A percentile compares a stretch with the other conserved stretches of the same genome.
Evolutionary conservation across 2,329 filamentous ascomycete genomes (phyloP).

Genomic region (Fusarium agapanthi): DNA sequence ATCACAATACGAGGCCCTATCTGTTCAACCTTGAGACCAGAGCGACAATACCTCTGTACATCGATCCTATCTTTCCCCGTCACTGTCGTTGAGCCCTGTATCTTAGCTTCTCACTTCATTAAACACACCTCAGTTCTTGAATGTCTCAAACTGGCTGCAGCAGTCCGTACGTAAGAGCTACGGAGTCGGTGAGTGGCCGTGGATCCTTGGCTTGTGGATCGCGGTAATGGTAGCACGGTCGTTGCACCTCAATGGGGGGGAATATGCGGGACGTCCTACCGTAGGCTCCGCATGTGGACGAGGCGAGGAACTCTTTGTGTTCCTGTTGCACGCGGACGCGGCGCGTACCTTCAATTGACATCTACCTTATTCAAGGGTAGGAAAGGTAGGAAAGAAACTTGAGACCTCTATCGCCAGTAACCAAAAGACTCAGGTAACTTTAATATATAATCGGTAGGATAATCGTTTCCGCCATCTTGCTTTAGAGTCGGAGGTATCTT

Average conservation of each 20-base stretch:
- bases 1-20: not conserved
- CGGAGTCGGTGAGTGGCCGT: slow-evolving; percentile 41
- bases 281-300: slow-evolving; percentile 21
- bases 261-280: slow-evolving; percentile 30
- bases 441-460: not conserved
- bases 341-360: slow-evolving; percentile 33
- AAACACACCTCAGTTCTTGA: not conserved
- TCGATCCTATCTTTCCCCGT: slow-evolving; percentile 4
- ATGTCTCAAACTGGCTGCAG: slow-evolving; percentile 29
- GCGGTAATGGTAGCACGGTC: slow-evolving; percentile 17
- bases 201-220: slow-evolving; percentile 37
- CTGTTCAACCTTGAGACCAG: not conserved
- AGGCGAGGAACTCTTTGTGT: slow-evolving; percentile 14
- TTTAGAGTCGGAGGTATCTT: not conserved
- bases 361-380: not conserved
- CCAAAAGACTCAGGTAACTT: not conserved
- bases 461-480: not conserved
- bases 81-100: slow-evolving; percentile 18
- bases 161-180: slow-evolving; percentile 39
- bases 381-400: not conserved
- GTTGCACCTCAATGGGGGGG: slow-evolving; percentile 31
- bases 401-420: not conserved
- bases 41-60: not conserved
- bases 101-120: not conserved
- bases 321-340: slow-evolving; percentile 21